These are phyloP conservation scores for Ambrosia hybrid DNA, from an alignment of 140 eudicot genomes.

Conservation along the genomic window DNA sequence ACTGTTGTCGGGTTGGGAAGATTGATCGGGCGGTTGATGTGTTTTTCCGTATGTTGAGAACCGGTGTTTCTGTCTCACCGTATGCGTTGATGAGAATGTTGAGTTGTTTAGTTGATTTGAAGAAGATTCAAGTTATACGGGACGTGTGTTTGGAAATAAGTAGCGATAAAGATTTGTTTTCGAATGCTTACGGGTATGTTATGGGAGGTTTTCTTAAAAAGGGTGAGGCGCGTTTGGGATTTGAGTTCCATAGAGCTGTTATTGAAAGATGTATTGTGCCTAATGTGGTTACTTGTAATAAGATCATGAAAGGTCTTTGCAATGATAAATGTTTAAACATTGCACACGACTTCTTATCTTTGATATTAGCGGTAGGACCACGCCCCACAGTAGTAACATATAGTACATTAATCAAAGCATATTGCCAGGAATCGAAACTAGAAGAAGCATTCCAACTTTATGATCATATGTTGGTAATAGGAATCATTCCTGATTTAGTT, in stretches of 20 bases:
- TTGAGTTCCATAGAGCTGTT: constrained; percentile 46
- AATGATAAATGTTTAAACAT: constrained; percentile 29
- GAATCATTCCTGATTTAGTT: constrained; percentile 63
- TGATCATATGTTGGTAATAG: constrained; percentile 37
- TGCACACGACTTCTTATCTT: constrained; percentile 43
- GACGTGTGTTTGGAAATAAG: constrained; percentile 33
- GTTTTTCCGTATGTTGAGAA: constrained; percentile 37
- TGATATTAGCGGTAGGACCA: constrained; percentile 58
- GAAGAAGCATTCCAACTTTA: constrained; percentile 55
- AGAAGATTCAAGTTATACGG: constrained; percentile 27
- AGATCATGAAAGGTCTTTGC: constrained; percentile 53
- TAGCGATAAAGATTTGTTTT: constrained; percentile 21
- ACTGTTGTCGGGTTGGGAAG: constrained; percentile 54
- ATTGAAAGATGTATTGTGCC: constrained; percentile 32
- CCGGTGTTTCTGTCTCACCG: constrained; percentile 43
- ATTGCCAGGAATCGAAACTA: constrained; percentile 43
- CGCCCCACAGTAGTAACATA: constrained; percentile 55
- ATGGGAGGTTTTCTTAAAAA: constrained; percentile 55
- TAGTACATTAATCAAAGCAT: constrained; percentile 55
- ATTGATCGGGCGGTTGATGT: constrained; percentile 44
- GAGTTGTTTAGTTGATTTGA: constrained; percentile 48
- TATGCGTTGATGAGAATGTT: constrained; percentile 49
- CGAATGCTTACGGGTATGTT: constrained; percentile 53
- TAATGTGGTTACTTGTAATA: constrained; percentile 60
- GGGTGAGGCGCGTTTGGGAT: constrained; percentile 41